Conservation (phyloP, 2,329 filamentous ascomycete species). For the Cladophialophora chaetospira region DNA sequence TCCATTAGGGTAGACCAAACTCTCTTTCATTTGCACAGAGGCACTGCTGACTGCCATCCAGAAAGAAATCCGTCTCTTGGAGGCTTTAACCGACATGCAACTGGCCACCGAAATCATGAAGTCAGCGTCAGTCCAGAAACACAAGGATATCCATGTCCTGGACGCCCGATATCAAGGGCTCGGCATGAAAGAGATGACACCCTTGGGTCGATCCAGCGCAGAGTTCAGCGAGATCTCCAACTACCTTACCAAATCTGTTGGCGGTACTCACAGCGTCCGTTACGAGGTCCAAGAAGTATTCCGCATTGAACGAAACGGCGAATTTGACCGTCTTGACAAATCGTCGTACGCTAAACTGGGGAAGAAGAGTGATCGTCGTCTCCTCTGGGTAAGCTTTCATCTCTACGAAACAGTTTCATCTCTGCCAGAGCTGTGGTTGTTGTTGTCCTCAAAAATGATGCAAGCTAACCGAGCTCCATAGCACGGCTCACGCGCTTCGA, state of each 20-base stretch:
- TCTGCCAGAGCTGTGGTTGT: too few relatives aligned
- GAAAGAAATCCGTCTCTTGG: conserved; percentile 40
- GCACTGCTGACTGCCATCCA: conserved; percentile 2
- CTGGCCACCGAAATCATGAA: conserved; percentile 78
- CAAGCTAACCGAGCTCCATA: too few relatives aligned
- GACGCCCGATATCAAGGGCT: conserved; percentile 74
- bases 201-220: conserved; percentile 57
- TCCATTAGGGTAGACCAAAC: conserved; percentile 22
- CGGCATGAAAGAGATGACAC: conserved; percentile 74
- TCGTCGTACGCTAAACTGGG: conserved; percentile 55
- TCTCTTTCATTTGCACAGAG: neutral
- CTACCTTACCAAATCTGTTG: conserved; percentile 69
- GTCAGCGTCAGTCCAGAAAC: conserved; percentile 54
- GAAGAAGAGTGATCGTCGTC: conserved; percentile 64
- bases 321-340: conserved; percentile 67
- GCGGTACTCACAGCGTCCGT: conserved; percentile 62
- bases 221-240: conserved; percentile 68
- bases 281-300: conserved; percentile 71
- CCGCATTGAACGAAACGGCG: conserved; percentile 75
- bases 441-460: too few relatives aligned
- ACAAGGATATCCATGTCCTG: conserved; percentile 60
- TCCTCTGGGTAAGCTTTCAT: too few relatives aligned
- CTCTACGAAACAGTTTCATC: too few relatives aligned
- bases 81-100: conserved; percentile 83
- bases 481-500: conserved; percentile 82